Evolutionary conservation across 225 moss, liverwort and hornwort species (phyloP).

Genomic region (Polytrichum commune): DNA sequence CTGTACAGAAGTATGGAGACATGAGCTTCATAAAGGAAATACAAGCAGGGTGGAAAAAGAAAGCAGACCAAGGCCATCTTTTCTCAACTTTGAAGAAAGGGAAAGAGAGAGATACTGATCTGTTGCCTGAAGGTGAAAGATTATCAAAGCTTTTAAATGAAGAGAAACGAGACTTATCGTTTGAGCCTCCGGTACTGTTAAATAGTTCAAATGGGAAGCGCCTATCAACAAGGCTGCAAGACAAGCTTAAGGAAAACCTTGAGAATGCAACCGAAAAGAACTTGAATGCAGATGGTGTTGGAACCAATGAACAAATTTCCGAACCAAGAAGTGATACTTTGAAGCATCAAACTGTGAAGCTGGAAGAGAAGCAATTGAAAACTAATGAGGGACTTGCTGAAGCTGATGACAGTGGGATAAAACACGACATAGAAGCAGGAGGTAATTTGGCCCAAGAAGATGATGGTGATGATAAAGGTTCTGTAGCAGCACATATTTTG

Average conservation of each 20-base stretch:
- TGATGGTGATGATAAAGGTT: conserved; percentile 16
- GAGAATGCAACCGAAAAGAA: conserved; percentile 12
- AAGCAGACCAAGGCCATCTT: conserved; percentile 38
- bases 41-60: conserved; percentile 55
- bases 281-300: conserved; percentile 5
- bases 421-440: conserved; percentile 22
- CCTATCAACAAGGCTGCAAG: conserved; percentile 31
- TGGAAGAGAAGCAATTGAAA: conserved; percentile 23
- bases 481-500: conserved; percentile 36
- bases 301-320: conserved; percentile 13
- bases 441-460: conserved; percentile 23
- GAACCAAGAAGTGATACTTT: conserved; percentile 15
- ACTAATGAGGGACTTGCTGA: conserved; percentile 26
- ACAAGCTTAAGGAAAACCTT: conserved; percentile 21
- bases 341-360: conserved; percentile 17
- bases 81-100: conserved; percentile 23
- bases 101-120: conserved; percentile 28
- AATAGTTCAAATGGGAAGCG: conserved; percentile 30
- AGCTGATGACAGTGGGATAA: conserved; percentile 18
- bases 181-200: conserved; percentile 26
- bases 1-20: conserved; percentile 38
- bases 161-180: conserved; percentile 28
- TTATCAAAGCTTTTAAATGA: conserved; percentile 42
- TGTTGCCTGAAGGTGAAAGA: conserved; percentile 48
- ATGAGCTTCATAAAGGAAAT: conserved; percentile 48